Conservation (phyloP, 2,329 filamentous ascomycete genomes). For the Nemania bipapillata region DNA sequence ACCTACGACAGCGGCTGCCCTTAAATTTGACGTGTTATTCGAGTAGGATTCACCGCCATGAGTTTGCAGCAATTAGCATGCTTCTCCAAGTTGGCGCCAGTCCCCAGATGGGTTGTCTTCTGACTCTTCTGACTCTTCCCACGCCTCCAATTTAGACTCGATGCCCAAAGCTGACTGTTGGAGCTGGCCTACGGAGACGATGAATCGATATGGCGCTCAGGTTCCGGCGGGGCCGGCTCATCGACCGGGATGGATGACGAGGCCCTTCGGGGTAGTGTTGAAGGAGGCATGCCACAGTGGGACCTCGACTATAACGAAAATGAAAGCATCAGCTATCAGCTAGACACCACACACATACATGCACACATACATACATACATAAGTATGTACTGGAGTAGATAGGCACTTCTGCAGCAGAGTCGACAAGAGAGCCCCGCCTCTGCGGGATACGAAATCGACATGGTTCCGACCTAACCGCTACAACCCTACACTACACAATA, state of each 20-base stretch:
- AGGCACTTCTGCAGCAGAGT: neutral
- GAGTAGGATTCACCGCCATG: neutral
- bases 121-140: no score
- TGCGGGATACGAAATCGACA: constrained; percentile 27
- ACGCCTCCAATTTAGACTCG: constrained; percentile 3
- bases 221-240: constrained; percentile 16
- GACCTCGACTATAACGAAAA: neutral
- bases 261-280: constrained; percentile 24
- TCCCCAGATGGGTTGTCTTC: neutral
- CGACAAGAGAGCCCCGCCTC: constrained; percentile 18
- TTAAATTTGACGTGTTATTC: neutral
- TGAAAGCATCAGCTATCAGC: neutral
- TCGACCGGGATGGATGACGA: constrained; percentile 30
- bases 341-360: no score
- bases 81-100: neutral
- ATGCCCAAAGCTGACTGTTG: neutral
- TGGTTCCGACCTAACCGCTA: constrained; percentile 9
- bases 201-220: neutral
- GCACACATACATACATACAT: no score
- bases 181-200: neutral
- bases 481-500: constrained; percentile 19
- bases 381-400: neutral
- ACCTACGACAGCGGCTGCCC: constrained; percentile 12
- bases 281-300: neutral
- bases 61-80: constrained; percentile 1